Evolutionary conservation across 2,329 filamentous ascomycete species (phyloP), one percentile per base, ranked within the genome.

Genomic region (Aspergillus ochraceoroseus): DNA sequence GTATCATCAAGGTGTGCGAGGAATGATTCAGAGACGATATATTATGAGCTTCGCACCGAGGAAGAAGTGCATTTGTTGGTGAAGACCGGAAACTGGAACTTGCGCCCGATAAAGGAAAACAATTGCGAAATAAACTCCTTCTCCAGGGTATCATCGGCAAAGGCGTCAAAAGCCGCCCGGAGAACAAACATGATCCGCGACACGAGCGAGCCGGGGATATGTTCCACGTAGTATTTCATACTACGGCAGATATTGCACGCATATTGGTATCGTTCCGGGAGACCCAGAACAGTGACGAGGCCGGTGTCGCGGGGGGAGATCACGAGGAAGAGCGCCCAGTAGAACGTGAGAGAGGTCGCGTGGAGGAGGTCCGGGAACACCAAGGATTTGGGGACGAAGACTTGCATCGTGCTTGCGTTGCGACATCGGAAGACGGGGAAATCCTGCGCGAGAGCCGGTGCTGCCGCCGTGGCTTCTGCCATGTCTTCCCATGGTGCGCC

Each of bases 211-310:
- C 57, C 57, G 7, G 57, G 56, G n/a, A 51, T 46, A 3, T 45
- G 51, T 15, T 46, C 45, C 8, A 57, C 35, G 33, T 57, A 59
- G 33, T 55, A 59, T 31, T 52, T 55, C 48, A 58, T 53, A 38
- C 55, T 59, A 23, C 57, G 55, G 27, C 56, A 59, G 36, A 59
- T 59, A 28, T 57, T 52, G 44, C 57, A 58, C 12, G 55, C 57
- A 17, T 46, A 49, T 23, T 52, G 43, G 45, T 59, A 59, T 17
- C 55, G 56, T 18, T 57, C 51, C 6, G 49, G 46, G 11, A 38
- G 43, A 5, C 44, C 35, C n/a, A 59, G 20, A 5, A 56, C 46
- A 12, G 42, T 46, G 15, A 47, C 30, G 5, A 58, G 42, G 1
- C 55, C 54, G 11, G 46, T 48, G 26, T 58, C 51, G 4, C 45